These are phyloP conservation scores for Dothistroma pini DNA, from an alignment of 2,329 filamentous ascomycete genomes.

Conservation along the genomic window DNA sequence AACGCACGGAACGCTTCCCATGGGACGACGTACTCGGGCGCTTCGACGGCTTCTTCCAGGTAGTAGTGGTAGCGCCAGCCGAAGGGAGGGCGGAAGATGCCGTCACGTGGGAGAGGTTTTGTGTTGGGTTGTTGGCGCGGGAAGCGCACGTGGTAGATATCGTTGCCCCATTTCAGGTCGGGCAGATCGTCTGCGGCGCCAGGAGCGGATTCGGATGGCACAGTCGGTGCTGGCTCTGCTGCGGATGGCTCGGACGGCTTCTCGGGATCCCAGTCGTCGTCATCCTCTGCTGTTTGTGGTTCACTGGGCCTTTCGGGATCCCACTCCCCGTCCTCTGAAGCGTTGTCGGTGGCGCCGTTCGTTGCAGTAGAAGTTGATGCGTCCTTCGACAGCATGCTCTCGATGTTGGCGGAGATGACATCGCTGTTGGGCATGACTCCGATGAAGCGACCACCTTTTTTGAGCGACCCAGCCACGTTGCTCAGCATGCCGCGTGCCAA, in stretches of 20 bases:
- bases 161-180: constrained; percentile 81
- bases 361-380: constrained; percentile 26
- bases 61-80: constrained; percentile 99
- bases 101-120: constrained; percentile 61
- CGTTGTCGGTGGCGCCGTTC: constrained; percentile 33
- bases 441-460: constrained; percentile 91
- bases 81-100: constrained; percentile 88
- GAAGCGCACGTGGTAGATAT: constrained; percentile 87
- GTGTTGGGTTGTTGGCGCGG: constrained; percentile 55
- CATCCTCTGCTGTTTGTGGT: constrained; percentile 31
- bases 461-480: constrained; percentile 85
- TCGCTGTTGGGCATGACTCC: constrained; percentile 98
- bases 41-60: constrained; percentile 91
- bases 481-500: constrained; percentile 89
- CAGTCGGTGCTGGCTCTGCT: constrained; percentile 26
- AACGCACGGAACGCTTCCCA: constrained; percentile 97
- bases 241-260: constrained; percentile 44
- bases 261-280: constrained; percentile 39
- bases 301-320: constrained; percentile 45
- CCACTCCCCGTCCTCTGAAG: constrained; percentile 34
- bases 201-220: constrained; percentile 5
- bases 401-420: constrained; percentile 75
- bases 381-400: constrained; percentile 63
- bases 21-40: constrained; percentile 95
- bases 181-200: constrained; percentile 10